phyloP scores from a whole-genome alignment of 306 rosid species.

The Cucurbita pepo region DNA sequence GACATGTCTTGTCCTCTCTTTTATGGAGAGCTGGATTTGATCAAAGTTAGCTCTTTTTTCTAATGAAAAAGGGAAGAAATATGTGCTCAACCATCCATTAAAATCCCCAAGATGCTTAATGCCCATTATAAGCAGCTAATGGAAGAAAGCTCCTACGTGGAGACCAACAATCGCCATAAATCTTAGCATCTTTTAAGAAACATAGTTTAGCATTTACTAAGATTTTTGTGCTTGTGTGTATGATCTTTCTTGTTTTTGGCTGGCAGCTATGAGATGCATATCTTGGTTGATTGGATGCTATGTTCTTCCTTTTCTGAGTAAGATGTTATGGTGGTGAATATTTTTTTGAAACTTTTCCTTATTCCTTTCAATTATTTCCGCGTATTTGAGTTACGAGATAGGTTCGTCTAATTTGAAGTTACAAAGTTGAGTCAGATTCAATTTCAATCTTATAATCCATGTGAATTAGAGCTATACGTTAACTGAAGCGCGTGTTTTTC shows the following conservation, averaged over 20 bases:
- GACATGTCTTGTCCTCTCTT: not conserved
- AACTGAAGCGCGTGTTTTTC: too few relatives aligned
- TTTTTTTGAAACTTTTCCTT: not conserved
- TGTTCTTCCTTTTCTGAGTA: not conserved
- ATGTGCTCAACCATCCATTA: not conserved
- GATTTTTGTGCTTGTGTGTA: not conserved
- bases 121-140: not conserved
- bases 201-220: not conserved
- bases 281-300: not conserved
- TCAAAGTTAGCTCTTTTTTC: not conserved
- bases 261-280: not conserved
- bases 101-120: not conserved
- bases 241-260: not conserved
- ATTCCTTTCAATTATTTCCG: not conserved
- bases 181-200: not conserved
- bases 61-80: not conserved
- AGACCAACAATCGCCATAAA: not conserved
- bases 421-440: too few relatives aligned
- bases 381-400: too few relatives aligned
- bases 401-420: too few relatives aligned
- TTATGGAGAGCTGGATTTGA: not conserved
- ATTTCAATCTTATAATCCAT: too few relatives aligned
- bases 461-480: too few relatives aligned
- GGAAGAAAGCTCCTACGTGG: not conserved
- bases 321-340: not conserved